Evolutionary conservation across 1,284 basidiomycete genomes (phyloP), one percentile per base, ranked within the genome.

Genomic region (Ceratobasidium sp.): DNA sequence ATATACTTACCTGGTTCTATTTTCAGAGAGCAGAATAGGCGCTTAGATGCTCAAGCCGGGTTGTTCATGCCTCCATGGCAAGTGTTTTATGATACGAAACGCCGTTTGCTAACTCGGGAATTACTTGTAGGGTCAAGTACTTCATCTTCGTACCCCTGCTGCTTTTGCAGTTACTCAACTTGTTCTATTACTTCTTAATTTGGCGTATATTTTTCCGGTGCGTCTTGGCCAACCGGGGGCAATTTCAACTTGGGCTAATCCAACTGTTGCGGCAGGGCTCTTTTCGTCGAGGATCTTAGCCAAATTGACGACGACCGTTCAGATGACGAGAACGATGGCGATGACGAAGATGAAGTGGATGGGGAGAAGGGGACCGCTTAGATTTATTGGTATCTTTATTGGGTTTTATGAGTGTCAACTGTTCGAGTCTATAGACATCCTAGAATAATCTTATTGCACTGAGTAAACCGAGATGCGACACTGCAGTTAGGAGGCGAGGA

Each of bases 161-260:
- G 13, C 79, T 93, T 0, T 83, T 98, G 13, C 93, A 94, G 77
- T 75, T 87, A 71, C 83, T 98, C 75, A 96, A 97, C 77, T 73
- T 96, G 25, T 96, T 96, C 81, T 96, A 94, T 94, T 95, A 93
- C 77, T 87, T 84, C 78, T 81, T 94, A 50, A 93, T 96, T 76
- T 79, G 86, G 77, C 86, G 92, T 64, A 89, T 96, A 70, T 76
- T 84, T 13, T 75, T 78, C 60, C 80, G 85, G 86, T 87, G 73
- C 58, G 82, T 76, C 20, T 54, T 13, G 29, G 13, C 42, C 8
- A 40, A 15, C 65, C 5, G n/a, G 50, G 34, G 20, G 29, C 34
- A 25, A 3, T 47, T 22, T 25, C 2, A 25, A 27, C 29, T n/a
- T n/a, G n/a, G 42, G 25, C n/a, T 40, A 22, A 43, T 43, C 17